Percentiles rank a stretch among this genome's conserved stretches.
phyloP scores from a whole-genome alignment of 106 monocot species.

The Dendrobium nobile region DNA sequence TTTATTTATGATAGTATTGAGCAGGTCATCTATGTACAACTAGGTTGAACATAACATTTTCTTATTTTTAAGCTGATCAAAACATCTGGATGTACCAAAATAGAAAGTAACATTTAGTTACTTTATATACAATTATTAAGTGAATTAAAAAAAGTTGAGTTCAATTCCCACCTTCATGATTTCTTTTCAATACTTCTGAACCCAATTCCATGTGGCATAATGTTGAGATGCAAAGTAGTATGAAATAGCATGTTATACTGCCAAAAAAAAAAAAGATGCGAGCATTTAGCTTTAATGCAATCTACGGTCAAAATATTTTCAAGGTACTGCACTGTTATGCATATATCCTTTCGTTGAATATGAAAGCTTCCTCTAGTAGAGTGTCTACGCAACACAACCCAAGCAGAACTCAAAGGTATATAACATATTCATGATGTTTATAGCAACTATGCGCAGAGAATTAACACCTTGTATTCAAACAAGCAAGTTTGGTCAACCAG shows the following conservation, averaged over 20 bases:
- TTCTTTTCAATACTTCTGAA: background rate
- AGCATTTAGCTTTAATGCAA: no score
- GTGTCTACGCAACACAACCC: background rate
- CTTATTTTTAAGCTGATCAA: background rate
- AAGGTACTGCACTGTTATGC: background rate
- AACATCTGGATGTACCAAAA: background rate
- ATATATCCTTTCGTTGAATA: background rate
- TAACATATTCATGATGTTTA: background rate
- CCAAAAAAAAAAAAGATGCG: no score
- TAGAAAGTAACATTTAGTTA: background rate
- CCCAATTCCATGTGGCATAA: background rate
- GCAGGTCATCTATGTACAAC: background rate
- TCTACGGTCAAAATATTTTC: background rate
- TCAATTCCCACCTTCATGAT: background rate
- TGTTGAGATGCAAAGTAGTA: background rate
- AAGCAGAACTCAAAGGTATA: background rate
- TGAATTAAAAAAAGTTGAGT: background rate
- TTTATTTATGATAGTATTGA: no score
- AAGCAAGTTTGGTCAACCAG: background rate
- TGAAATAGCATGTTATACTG: no score
- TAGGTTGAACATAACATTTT: background rate
- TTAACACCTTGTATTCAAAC: background rate
- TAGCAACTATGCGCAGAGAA: background rate
- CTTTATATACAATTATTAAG: background rate
- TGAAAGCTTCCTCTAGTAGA: background rate